Evolutionary conservation across 768 basidiomycete genomes (phyloP).

Genomic region (Pleurotus djamor): DNA sequence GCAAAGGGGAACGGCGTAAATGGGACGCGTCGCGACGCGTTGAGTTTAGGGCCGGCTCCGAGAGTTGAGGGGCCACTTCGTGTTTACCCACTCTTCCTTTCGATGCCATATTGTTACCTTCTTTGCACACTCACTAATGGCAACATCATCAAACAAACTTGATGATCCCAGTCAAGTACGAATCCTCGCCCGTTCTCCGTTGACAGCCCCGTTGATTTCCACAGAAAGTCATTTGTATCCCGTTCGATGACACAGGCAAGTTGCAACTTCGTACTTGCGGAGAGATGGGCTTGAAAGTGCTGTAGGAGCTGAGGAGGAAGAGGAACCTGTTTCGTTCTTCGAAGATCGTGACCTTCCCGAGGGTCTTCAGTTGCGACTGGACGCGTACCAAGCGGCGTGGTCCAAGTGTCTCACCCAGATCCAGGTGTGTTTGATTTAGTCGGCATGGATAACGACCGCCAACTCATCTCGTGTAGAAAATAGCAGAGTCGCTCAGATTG

Average conservation of each 20-base stretch:
- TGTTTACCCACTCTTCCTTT: background rate
- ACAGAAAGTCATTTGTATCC: conserved; percentile 12
- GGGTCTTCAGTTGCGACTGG: conserved; percentile 32
- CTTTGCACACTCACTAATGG: background rate
- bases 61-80: background rate
- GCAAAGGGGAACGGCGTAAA: conserved; percentile 1
- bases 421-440: conserved; percentile 36
- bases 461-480: conserved; percentile 27
- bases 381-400: conserved; percentile 60
- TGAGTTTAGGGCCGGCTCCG: conserved; percentile 45
- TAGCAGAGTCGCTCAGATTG: conserved; percentile 44
- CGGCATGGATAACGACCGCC: background rate
- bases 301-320: background rate
- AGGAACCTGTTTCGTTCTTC: background rate
- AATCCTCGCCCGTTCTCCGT: background rate
- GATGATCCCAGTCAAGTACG: conserved; percentile 11
- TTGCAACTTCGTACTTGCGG: background rate
- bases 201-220: background rate
- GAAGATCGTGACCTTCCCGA: conserved; percentile 11
- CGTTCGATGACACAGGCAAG: conserved; percentile 6
- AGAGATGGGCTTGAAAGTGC: background rate
- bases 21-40: conserved; percentile 54
- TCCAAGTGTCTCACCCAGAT: conserved; percentile 52
- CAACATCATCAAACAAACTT: conserved; percentile 1
- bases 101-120: conserved; percentile 1